phyloP scores from a whole-genome alignment of 1,284 basidiomycete genomes.

The Cutaneotrichosporon cavernicola region DNA sequence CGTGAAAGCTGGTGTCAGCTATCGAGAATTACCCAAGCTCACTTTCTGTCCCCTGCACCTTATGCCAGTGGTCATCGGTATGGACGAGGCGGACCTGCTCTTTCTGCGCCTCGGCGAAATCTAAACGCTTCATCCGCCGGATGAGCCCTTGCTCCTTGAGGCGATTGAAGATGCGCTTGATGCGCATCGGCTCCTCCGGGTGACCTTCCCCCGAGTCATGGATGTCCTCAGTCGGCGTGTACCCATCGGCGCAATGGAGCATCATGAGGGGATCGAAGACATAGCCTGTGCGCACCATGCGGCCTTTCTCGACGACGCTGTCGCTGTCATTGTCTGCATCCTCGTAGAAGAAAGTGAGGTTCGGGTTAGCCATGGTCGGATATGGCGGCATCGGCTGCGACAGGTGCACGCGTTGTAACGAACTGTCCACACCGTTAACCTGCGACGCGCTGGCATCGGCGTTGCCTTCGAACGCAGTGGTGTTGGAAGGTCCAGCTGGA shows the following conservation, averaged over 20 bases:
- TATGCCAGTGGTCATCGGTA: slow-evolving; percentile 84
- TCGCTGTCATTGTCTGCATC: not conserved
- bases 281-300: slow-evolving; percentile 63
- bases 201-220: slow-evolving; percentile 57
- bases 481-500: not conserved
- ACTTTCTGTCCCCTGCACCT: slow-evolving; percentile 65
- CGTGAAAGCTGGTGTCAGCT: slow-evolving; percentile 61
- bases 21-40: slow-evolving; percentile 15
- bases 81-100: slow-evolving; percentile 87
- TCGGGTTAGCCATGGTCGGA: not conserved
- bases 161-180: slow-evolving; percentile 71
- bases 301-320: slow-evolving; percentile 1
- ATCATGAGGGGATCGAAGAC: slow-evolving; percentile 88
- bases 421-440: slow-evolving; percentile 7
- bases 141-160: slow-evolving; percentile 66
- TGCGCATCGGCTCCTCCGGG: slow-evolving; percentile 85
- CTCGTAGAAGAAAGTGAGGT: slow-evolving; percentile 12
- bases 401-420: not conserved
- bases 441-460: not conserved
- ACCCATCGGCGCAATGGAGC: slow-evolving; percentile 61
- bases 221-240: slow-evolving; percentile 55
- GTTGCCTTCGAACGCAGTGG: not conserved
- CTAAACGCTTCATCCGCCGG: slow-evolving; percentile 72
- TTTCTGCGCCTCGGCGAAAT: slow-evolving; percentile 68
- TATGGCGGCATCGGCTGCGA: not conserved